A percentile compares a stretch with the other conserved stretches of the same genome.
These are phyloP conservation scores for Clonostachys sp. DNA, from an alignment of 2,329 filamentous ascomycete species.

Conservation along the genomic window DNA sequence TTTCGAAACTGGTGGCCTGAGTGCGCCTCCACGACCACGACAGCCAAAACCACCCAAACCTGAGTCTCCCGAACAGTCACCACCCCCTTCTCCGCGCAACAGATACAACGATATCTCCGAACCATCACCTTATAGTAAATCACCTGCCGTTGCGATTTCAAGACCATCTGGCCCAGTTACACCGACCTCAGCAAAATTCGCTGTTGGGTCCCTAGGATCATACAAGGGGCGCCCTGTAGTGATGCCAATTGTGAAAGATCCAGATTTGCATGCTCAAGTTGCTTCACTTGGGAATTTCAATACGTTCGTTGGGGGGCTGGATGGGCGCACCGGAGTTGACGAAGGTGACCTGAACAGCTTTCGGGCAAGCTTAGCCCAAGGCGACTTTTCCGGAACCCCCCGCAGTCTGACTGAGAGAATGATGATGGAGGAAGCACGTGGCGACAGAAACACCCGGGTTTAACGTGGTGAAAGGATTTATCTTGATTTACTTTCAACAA, in stretches of 20 bases:
- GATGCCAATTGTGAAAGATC: conserved; percentile 45
- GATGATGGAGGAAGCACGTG: conserved; percentile 40
- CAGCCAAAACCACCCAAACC: conserved; percentile 15
- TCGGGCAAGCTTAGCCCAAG: conserved; percentile 29
- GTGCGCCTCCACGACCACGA: conserved; percentile 17
- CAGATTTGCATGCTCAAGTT: conserved; percentile 42
- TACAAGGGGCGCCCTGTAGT: conserved; percentile 48
- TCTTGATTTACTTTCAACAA: too few species aligned
- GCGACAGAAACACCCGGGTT: conserved; percentile 6
- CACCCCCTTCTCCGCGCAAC: conserved; percentile 1
- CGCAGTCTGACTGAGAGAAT: conserved; percentile 43
- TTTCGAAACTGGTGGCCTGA: conserved; percentile 32
- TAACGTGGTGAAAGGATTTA: too few species aligned
- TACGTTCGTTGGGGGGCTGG: conserved; percentile 48
- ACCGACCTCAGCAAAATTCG: conserved; percentile 24
- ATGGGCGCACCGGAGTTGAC: conserved; percentile 44
- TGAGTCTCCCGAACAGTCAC: conserved; percentile 20
- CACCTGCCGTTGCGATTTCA: conserved; percentile 34
- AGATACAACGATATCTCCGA: conserved; percentile 17
- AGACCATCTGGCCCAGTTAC: conserved; percentile 13
- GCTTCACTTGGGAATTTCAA: conserved; percentile 41
- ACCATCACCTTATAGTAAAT: conserved; percentile 27
- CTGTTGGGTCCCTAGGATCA: conserved; percentile 42
- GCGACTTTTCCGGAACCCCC: conserved; percentile 35
- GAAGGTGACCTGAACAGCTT: conserved; percentile 38